These are phyloP conservation scores for Leptographium lundbergii DNA, from an alignment of 2,329 filamentous ascomycete species.

Conservation along the genomic window DNA sequence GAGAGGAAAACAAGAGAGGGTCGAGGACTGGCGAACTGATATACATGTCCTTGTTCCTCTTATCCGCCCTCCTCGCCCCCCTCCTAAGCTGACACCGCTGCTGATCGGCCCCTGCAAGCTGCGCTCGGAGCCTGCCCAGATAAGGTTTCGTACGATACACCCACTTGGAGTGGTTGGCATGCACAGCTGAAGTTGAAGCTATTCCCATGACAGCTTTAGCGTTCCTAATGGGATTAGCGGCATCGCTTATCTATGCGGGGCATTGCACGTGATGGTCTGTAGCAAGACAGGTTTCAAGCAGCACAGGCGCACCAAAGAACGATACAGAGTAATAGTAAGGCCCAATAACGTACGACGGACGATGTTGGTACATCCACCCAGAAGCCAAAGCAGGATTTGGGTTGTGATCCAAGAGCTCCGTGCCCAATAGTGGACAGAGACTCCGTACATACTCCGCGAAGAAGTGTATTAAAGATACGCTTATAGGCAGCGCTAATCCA, in stretches of 20 bases:
- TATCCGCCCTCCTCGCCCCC: background rate
- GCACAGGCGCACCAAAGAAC: no score
- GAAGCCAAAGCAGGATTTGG: background rate
- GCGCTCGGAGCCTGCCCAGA: background rate
- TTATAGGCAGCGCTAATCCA: background rate
- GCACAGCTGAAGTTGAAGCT: background rate
- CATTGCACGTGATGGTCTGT: background rate
- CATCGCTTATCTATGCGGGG: slow-evolving; percentile 2
- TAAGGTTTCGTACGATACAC: background rate
- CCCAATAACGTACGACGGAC: no score
- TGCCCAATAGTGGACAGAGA: background rate
- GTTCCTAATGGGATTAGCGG: slow-evolving; percentile 1
- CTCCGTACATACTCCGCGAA: background rate
- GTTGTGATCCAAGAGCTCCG: background rate
- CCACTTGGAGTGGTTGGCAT: background rate
- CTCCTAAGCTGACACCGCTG: background rate
- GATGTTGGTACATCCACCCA: no score
- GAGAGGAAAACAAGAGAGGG: background rate
- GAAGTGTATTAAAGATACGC: background rate
- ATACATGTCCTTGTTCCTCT: background rate
- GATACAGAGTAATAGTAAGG: no score
- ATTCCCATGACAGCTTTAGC: background rate
- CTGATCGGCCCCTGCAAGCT: no score
- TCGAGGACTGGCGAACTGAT: background rate
- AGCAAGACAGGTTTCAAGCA: background rate